Conservation (phyloP, 345 rosid genomes). For the Rhodamnia argentea region DNA sequence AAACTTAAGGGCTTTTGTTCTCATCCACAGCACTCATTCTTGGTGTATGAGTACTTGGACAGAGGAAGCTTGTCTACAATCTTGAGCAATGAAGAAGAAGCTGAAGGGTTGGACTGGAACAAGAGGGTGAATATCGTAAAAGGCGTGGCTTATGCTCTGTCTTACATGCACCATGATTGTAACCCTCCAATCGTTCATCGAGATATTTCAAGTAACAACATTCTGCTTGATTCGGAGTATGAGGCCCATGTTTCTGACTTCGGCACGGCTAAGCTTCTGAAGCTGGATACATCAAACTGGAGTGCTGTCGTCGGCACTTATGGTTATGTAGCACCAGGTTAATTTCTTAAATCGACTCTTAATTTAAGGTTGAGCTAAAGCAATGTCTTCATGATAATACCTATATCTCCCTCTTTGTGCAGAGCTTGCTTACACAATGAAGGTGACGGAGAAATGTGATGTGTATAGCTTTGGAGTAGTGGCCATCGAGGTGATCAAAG, state of each 20-base stretch:
- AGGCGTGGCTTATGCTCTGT: conserved; percentile 14
- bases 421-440: conserved; percentile 17
- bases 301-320: conserved; percentile 5
- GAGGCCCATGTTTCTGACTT: conserved; percentile 16
- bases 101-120: conserved; percentile 2
- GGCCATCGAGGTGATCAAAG: conserved; percentile 7
- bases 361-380: background rate
- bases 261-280: conserved; percentile 11
- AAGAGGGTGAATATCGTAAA: conserved; percentile 4
- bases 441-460: conserved; percentile 4
- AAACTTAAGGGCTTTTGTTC: background rate
- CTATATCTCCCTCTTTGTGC: background rate
- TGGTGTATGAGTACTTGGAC: conserved; percentile 4
- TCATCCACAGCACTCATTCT: background rate
- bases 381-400: background rate
- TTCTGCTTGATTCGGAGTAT: conserved; percentile 5
- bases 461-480: conserved; percentile 14
- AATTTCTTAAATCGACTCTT: background rate
- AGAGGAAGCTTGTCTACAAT: conserved; percentile 3
- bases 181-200: conserved; percentile 8
- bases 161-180: conserved; percentile 16
- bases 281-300: conserved; percentile 8
- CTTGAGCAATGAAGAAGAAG: background rate
- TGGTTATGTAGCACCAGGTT: conserved; percentile 16
- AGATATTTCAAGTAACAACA: conserved; percentile 17